These are phyloP conservation scores for Sclerotiophoma versabilis DNA, from an alignment of 2,329 filamentous ascomycete genomes.

Conservation along the genomic window DNA sequence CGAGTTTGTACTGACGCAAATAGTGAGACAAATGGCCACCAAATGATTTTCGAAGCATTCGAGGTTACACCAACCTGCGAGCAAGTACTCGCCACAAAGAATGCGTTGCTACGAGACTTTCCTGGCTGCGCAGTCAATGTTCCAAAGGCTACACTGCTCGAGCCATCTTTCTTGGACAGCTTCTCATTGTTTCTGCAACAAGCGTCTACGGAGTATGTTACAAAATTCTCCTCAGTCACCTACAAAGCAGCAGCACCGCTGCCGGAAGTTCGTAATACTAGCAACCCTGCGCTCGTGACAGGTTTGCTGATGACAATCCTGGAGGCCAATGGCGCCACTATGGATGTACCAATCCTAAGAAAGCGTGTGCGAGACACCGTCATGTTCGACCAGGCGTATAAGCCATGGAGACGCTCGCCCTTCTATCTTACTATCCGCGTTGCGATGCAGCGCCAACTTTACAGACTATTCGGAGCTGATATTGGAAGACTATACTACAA, in stretches of 20 bases:
- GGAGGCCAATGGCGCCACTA: constrained; percentile 58
- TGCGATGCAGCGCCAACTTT: constrained; percentile 61
- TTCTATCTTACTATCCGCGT: constrained; percentile 70
- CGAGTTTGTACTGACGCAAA: constrained; percentile 2
- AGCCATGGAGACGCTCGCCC: constrained; percentile 69
- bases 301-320: constrained; percentile 68
- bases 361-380: constrained; percentile 72
- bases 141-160: constrained; percentile 48
- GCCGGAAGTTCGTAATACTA: constrained; percentile 65
- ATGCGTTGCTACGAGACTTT: constrained; percentile 66
- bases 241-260: constrained; percentile 60
- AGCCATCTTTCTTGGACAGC: constrained; percentile 55
- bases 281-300: constrained; percentile 64
- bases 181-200: constrained; percentile 64
- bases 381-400: constrained; percentile 54
- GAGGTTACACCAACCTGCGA: constrained; percentile 64
- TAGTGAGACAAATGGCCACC: constrained; percentile 15
- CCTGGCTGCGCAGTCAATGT: constrained; percentile 62
- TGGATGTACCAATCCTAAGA: constrained; percentile 50
- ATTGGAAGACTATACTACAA: constrained; percentile 64
- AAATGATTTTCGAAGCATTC: constrained; percentile 65
- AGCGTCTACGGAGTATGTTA: constrained; percentile 61
- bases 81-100: constrained; percentile 59
- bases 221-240: constrained; percentile 60
- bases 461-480: constrained; percentile 48